Percentiles rank a stretch among this genome's conserved stretches.
Evolutionary conservation across 2,329 filamentous ascomycete genomes (phyloP).

Genomic region (Fusarium fracticaudum): DNA sequence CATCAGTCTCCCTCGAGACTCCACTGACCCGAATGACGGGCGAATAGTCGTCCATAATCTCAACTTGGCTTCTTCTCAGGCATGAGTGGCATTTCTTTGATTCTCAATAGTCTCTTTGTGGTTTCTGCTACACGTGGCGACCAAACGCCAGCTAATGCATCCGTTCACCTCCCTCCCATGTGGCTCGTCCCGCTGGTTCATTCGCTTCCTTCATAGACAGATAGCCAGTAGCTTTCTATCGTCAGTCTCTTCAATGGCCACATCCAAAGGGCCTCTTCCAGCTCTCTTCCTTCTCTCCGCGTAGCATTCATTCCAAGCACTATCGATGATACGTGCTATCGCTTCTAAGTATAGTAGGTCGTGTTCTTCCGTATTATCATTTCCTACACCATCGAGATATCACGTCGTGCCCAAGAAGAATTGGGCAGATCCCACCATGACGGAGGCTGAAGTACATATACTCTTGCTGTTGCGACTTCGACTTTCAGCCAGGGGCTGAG

Average conservation of each 20-base stretch:
- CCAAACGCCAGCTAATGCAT: conserved; percentile 37
- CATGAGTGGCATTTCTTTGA: conserved; percentile 41
- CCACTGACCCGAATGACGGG: not conserved
- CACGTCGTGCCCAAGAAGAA: conserved; percentile 32
- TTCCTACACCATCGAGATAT: conserved; percentile 32
- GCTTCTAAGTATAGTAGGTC: conserved; percentile 41
- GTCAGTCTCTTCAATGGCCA: conserved; percentile 21
- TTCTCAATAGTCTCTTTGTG: conserved; percentile 43
- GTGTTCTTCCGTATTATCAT: conserved; percentile 34
- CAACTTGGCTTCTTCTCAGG: not conserved
- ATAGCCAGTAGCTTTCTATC: conserved; percentile 17
- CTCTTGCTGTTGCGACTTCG: conserved; percentile 31
- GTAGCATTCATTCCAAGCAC: conserved; percentile 24
- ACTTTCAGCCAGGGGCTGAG: conserved; percentile 20
- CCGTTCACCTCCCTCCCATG: conserved; percentile 32
- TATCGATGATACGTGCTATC: conserved; percentile 19
- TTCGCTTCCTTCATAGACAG: conserved; percentile 30
- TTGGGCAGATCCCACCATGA: conserved; percentile 26
- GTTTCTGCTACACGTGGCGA: conserved; percentile 43
- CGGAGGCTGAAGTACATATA: conserved; percentile 24
- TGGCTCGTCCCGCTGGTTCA: conserved; percentile 34
- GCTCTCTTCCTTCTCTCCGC: conserved; percentile 18
- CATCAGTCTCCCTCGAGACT: conserved; percentile 1
- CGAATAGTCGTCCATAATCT: not conserved
- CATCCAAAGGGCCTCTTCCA: conserved; percentile 28